Percentiles rank a stretch among this genome's conserved stretches.
These are phyloP conservation scores for Lantana camara DNA, from an alignment of 257 asterid species.

Conservation along the genomic window DNA sequence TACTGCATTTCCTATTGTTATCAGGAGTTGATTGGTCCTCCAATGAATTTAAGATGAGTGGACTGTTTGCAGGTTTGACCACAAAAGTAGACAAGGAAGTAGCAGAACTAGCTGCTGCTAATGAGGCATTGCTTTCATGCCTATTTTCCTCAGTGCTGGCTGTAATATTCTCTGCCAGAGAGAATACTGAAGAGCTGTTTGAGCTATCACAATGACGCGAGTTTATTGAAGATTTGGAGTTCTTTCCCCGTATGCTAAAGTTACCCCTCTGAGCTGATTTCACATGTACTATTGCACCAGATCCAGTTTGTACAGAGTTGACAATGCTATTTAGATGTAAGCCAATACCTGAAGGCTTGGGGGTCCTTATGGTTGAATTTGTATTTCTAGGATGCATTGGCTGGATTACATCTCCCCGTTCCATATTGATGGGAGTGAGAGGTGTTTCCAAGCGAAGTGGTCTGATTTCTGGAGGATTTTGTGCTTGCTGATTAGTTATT, in stretches of 20 bases:
- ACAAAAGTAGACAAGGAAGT: constrained; percentile 31
- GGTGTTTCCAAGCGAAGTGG: constrained; percentile 38
- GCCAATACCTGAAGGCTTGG: constrained; percentile 73
- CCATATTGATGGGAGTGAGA: constrained; percentile 31
- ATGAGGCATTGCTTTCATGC: constrained; percentile 32
- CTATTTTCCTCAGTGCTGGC: constrained; percentile 29
- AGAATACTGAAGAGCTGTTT: constrained; percentile 31
- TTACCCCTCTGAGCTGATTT: constrained; percentile 49
- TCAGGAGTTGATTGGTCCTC: constrained; percentile 41
- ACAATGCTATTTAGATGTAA: constrained; percentile 75
- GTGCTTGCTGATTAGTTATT: constrained; percentile 27
- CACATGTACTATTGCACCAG: constrained; percentile 44
- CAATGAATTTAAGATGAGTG: constrained; percentile 37
- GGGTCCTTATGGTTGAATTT: constrained; percentile 32
- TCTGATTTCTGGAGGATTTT: constrained; percentile 39
- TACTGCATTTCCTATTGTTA: constrained; percentile 35
- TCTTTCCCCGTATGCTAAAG: constrained; percentile 44
- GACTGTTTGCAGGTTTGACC: constrained; percentile 35
- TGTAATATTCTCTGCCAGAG: constrained; percentile 35
- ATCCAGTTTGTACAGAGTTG: constrained; percentile 47
- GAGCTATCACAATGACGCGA: constrained; percentile 33
- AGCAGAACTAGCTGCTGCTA: constrained; percentile 26
- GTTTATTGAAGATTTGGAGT: constrained; percentile 33
- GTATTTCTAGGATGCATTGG: constrained; percentile 33
- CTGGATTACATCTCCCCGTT: constrained; percentile 37